Percentiles rank a stretch among this genome's conserved stretches.
These are phyloP conservation scores for Tricholoma terreum DNA, from an alignment of 768 basidiomycete species.

Conservation along the genomic window DNA sequence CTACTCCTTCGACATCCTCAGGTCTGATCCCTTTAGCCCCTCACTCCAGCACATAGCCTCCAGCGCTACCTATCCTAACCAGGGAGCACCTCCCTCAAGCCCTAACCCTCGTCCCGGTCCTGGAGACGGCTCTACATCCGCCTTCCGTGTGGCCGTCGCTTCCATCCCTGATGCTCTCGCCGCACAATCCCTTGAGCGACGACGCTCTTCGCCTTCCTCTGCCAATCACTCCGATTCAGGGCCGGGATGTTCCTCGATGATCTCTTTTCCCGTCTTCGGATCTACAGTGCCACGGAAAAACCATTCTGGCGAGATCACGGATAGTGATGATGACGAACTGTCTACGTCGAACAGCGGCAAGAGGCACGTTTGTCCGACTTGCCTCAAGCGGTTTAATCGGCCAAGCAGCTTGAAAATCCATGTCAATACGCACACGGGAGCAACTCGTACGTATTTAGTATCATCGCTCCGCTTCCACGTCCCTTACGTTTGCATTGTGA, in stretches of 20 bases:
- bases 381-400: constrained; percentile 64
- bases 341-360: constrained; percentile 31
- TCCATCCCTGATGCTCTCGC: not conserved
- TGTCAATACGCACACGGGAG: constrained; percentile 67
- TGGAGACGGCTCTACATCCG: constrained; percentile 31
- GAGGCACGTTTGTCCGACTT: constrained; percentile 50
- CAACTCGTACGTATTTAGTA: constrained; percentile 49
- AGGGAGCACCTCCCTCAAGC: constrained; percentile 16
- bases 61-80: constrained; percentile 36
- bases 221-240: not conserved
- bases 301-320: constrained; percentile 17
- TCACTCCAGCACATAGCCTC: constrained; percentile 45
- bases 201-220: not conserved
- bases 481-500: not conserved
- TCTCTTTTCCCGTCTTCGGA: constrained; percentile 23
- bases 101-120: constrained; percentile 19
- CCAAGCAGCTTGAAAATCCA: constrained; percentile 67
- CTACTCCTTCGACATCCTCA: constrained; percentile 44
- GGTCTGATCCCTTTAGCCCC: constrained; percentile 38
- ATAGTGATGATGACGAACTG: constrained; percentile 20
- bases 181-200: not conserved
- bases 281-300: not conserved
- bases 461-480: not conserved
- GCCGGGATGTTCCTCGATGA: constrained; percentile 18
- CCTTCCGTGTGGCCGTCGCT: constrained; percentile 36